phyloP scores from a whole-genome alignment of 164 flowering plant genomes.

The Chimonanthus praecox region DNA sequence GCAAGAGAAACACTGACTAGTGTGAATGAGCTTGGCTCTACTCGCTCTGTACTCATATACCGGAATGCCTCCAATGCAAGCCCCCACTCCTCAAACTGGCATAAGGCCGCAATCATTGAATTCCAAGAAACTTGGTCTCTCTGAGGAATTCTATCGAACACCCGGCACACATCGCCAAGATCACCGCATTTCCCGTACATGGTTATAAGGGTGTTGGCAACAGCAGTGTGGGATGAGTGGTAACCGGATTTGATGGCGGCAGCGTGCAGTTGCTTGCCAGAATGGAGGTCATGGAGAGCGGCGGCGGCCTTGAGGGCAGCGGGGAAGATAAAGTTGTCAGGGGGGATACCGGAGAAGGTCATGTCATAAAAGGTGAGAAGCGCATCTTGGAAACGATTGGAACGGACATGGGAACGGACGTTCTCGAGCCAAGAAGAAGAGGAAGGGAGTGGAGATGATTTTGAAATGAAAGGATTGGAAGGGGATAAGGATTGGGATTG shows the following conservation, averaged over 20 bases:
- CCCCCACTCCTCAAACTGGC: slow-evolving; percentile 59
- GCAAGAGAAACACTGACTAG: slow-evolving; percentile 29
- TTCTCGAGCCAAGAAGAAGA: slow-evolving; percentile 45
- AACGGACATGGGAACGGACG: slow-evolving; percentile 47
- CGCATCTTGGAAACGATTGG: slow-evolving; percentile 49
- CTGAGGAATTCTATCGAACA: slow-evolving; percentile 61
- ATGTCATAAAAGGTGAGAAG: slow-evolving; percentile 48
- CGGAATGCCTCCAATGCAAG: slow-evolving; percentile 36
- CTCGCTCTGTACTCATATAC: neutral
- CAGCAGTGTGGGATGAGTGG: slow-evolving; percentile 33
- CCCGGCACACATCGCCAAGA: slow-evolving; percentile 31
- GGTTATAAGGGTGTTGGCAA: slow-evolving; percentile 58
- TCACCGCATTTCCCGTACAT: slow-evolving; percentile 64
- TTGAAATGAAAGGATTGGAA: neutral
- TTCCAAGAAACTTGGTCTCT: slow-evolving; percentile 81
- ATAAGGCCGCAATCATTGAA: slow-evolving; percentile 49
- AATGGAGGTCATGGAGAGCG: slow-evolving; percentile 36
- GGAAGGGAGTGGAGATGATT: slow-evolving; percentile 20
- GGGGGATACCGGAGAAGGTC: slow-evolving; percentile 36
- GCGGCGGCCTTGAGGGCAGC: slow-evolving; percentile 57
- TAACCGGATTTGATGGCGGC: slow-evolving; percentile 52
- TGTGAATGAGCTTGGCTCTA: slow-evolving; percentile 16
- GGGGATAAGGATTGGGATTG: slow-evolving; percentile 2
- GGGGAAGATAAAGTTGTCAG: slow-evolving; percentile 69
- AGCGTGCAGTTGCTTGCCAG: slow-evolving; percentile 59